Evolutionary conservation across 2,329 filamentous ascomycete genomes (phyloP), one percentile per base, ranked within the genome.

Genomic region (Colletotrichum orbiculare): DNA sequence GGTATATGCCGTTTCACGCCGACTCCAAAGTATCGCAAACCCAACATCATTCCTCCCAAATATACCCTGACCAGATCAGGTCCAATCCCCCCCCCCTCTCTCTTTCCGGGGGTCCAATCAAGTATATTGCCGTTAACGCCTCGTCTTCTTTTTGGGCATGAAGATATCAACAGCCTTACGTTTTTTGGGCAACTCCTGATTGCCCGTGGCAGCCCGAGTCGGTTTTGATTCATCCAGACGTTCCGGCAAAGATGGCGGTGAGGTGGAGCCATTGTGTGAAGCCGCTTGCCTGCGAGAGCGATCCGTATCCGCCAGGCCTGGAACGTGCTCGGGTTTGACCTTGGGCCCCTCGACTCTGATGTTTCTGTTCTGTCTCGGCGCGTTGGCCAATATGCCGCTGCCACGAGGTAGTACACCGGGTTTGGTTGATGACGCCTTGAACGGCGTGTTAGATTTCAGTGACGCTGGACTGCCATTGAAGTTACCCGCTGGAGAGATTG

Each of bases 91-190:
- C 25, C 25, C 25, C 25, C 25, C 25, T 3, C 25, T 15, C 15
- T 15, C 25, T 5, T 5, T 25, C 25, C 25, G 3, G 25, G 25
- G 4, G 43, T 15, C 4, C 15, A 46, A 6, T 38, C 8, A 13
- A 7, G 6, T 9, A 35, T 7, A 33, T 2, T 8, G 11, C 10
- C 25, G 11, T 48, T 53, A 53, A 9, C 55, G 54, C 33, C 45
- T 48, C 47, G 66, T 57, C 70, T 80, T 84, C 72, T 82, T 83
- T 6, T 77, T 80, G 48, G 75, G 77, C 81, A 85, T 84, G 67
- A 86, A 86, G n/a, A 85, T 75, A 66, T 81, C 80, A 5, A 81
- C 79, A 0, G 75, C 71, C 69, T 83, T 83, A 57, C 82, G 78
- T 69, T 85, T 85, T 37, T 55, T 65, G 37, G 61, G 52, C 54